phyloP scores from a whole-genome alignment of 2,329 filamentous ascomycete genomes.

The Ceratocystis huliohia region DNA sequence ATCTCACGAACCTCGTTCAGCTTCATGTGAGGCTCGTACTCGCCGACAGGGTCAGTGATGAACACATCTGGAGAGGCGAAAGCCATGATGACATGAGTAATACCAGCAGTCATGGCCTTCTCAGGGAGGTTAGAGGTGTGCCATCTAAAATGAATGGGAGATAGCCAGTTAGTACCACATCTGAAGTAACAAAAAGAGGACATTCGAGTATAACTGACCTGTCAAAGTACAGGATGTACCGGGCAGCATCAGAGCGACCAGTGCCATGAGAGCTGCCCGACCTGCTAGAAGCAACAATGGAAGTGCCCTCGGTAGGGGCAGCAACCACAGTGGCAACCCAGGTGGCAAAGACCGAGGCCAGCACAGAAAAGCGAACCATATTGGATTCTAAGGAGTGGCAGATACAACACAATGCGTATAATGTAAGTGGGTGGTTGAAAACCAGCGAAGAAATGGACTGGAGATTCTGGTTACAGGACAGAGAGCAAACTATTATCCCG shows the following conservation, averaged over 20 bases:
- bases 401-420: background rate
- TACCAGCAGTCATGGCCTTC: too few relatives aligned
- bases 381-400: background rate
- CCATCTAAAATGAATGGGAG: background rate
- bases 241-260: background rate
- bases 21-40: slow-evolving; percentile 42
- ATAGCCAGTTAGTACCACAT: background rate
- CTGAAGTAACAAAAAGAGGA: background rate
- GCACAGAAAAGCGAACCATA: background rate
- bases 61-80: slow-evolving; percentile 34
- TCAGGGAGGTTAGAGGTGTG: background rate
- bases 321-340: background rate
- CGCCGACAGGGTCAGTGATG: slow-evolving; percentile 29
- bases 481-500: background rate
- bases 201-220: background rate
- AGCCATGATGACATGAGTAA: too few relatives aligned
- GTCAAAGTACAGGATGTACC: slow-evolving; percentile 8
- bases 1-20: slow-evolving; percentile 29
- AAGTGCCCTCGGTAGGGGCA: background rate
- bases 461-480: background rate
- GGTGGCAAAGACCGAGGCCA: background rate
- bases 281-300: background rate
- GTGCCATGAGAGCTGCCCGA: too few relatives aligned
- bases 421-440: background rate
- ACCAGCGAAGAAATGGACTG: background rate